Percentiles rank a stretch among this genome's conserved stretches.
Conservation (phyloP, 2,329 filamentous ascomycete species). For the Didymosphaeria variabile region DNA sequence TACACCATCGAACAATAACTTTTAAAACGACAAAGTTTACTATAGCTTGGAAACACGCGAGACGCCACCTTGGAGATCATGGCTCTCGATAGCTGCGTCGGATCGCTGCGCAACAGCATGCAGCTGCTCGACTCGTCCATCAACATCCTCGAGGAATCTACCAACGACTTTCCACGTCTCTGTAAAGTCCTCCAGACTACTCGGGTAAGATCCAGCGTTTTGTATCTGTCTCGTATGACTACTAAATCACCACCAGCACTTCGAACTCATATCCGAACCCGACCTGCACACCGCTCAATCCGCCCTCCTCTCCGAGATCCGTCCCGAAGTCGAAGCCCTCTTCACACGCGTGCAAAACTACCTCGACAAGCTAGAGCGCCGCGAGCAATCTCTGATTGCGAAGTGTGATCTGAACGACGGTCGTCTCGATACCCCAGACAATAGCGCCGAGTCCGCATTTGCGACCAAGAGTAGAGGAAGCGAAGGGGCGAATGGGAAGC, state of each 20-base stretch:
- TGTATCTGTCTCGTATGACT: neutral
- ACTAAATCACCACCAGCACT: constrained; percentile 68
- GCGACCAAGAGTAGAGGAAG: constrained; percentile 33
- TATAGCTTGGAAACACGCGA: neutral
- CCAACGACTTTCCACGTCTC: constrained; percentile 70
- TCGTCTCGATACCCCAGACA: constrained; percentile 58
- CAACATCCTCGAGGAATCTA: constrained; percentile 68
- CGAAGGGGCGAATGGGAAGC: constrained; percentile 34
- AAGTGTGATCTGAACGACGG: constrained; percentile 86
- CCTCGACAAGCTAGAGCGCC: constrained; percentile 81
- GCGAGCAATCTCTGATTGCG: constrained; percentile 84
- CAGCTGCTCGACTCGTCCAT: constrained; percentile 70
- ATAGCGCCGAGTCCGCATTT: constrained; percentile 31
- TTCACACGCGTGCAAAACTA: constrained; percentile 84
- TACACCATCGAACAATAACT: constrained; percentile 3
- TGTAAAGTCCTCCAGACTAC: constrained; percentile 71
- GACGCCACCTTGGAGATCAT: constrained; percentile 36
- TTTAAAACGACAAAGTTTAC: neutral
- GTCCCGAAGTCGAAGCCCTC: constrained; percentile 82
- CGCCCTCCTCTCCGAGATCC: constrained; percentile 85
- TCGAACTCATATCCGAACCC: constrained; percentile 88
- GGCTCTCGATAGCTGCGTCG: constrained; percentile 67
- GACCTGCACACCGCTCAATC: constrained; percentile 83
- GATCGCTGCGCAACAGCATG: constrained; percentile 68
- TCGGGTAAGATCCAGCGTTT: constrained; percentile 55